Evolutionary conservation across 768 basidiomycete genomes (phyloP), one percentile per base, ranked within the genome.

Genomic region (Mycena haematopus): DNA sequence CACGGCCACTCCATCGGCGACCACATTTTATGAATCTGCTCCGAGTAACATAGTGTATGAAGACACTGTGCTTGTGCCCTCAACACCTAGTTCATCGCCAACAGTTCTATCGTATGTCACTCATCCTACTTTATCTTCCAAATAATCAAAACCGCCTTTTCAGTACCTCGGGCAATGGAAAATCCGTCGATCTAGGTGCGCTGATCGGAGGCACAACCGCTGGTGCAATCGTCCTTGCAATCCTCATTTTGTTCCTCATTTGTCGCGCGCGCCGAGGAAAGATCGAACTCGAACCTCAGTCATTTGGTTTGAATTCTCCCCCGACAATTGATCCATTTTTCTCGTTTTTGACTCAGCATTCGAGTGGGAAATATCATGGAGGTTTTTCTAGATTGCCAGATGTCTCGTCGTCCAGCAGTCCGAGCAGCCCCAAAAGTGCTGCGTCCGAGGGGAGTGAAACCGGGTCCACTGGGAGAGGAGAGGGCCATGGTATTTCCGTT

Each of bases 301-400:
- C 56, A 31, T 0, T 10, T 8, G 17, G 29, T 2, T 4, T 6
- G 6, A 29, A 58, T 22, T 42, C 42, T 11, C 8, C 57, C 9
- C 33, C 52, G 51, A 33, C 56, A 0, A 46, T 58, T 33, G 46
- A 52, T 8, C 57, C 63, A 1, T 65, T 65, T 50, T 50, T 65
- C 25, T 17, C n/a, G 14, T 57, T 65, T 46, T 21, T 44, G 1
- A 42, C 52, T 8, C 29, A 29, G n/a, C n/a, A n/a, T 1, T 27
- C 42, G 6, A 52, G 27, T 19, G 63, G 44, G 54, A 65, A 60
- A 52, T 35, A 38, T 11, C 7, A n/a, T 36, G 15, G 13, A 54
- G 17, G 31, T 13, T 15, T 36, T 3, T 7, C 36, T 13, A 11
- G 36, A 33, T 6, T 33, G 14, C 36, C 9, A 36, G 11, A 36